Percentiles rank a stretch among this genome's conserved stretches.
phyloP scores from a whole-genome alignment of 2,329 filamentous ascomycete genomes.

The Stagonosporopsis tanaceti region DNA sequence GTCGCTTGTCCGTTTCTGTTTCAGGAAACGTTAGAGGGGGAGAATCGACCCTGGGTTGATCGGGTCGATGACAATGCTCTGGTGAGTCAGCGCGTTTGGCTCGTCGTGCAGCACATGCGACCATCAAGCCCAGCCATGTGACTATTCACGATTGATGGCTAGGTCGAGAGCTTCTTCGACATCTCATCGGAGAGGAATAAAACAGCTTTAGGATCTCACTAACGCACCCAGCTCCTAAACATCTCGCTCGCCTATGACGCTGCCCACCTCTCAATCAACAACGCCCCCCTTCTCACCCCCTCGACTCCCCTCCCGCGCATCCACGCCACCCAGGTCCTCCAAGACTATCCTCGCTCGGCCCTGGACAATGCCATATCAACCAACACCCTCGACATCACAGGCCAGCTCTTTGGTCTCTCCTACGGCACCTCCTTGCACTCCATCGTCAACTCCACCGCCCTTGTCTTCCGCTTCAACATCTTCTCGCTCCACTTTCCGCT shows the following conservation, averaged over 20 bases:
- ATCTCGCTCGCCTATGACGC: constrained; percentile 41
- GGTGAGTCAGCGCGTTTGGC: constrained; percentile 16
- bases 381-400: constrained; percentile 23
- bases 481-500: constrained; percentile 34
- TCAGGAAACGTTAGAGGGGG: constrained; percentile 39
- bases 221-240: constrained; percentile 36
- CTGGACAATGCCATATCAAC: constrained; percentile 20
- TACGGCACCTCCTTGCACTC: constrained; percentile 38
- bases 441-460: constrained; percentile 26
- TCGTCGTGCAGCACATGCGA: not conserved
- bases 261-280: constrained; percentile 38
- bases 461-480: constrained; percentile 43
- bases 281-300: constrained; percentile 28
- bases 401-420: constrained; percentile 39
- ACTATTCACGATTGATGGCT: not conserved
- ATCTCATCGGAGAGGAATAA: not conserved
- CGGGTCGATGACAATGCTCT: constrained; percentile 40
- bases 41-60: constrained; percentile 34
- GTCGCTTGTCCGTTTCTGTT: constrained; percentile 44
- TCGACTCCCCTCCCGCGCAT: constrained; percentile 34
- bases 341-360: constrained; percentile 24
- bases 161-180: not conserved
- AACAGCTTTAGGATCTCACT: not conserved
- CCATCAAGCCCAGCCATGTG: not conserved
- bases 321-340: constrained; percentile 40